Base-by-base conservation (phyloP, 108 stramenopile species). In the Skeletonema costatum region DNA sequence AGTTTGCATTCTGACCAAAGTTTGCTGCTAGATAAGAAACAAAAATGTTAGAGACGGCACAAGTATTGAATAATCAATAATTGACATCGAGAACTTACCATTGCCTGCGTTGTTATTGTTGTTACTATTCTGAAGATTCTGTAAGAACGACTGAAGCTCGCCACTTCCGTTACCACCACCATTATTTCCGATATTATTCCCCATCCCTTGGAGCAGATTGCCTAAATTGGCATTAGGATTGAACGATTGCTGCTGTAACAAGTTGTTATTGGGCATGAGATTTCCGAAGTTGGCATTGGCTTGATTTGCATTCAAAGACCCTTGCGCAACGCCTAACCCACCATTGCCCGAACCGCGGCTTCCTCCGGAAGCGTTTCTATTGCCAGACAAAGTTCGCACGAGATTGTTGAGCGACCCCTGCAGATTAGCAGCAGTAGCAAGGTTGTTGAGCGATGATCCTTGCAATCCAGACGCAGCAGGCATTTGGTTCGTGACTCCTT, bases 271-370 rank as follows among this genome's bases (percentile, higher is more conserved):
- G 19, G 53, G 53, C 53, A 56, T 25, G 53, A 56, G 5, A 25
- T 25, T 56, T 21, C 53, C 53, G 25, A 56, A 56, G 68, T 87
- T 90, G 6, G 89, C 81, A 71, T 86, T 87, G 60, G 73, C 63
- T 48, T 78, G 69, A 56, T 80, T 67, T 36, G 39, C 56, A 33
- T 42, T 13, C n/a, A 42, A 59, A n/a, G 51, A 36, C 42, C 31
- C 38, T 50, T 75, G 44, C 33, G 21, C 42, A 66, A 30, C 46
- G n/a, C 42, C 19, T 5, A 56, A 56, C 7, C 53, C 19, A 2
- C 21, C 21, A 29, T 25, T 25, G 25, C 21, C 25, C 1, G 53
- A 56, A 2, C 53, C 53, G n/a, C 53, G 25, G 14, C 60, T 68
- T 32, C 25, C 60, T 0, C 6, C 60, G 9, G 53, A 56, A 25